Conservation (phyloP, 305 asterid species). For the Solanum aculeatissimum region DNA sequence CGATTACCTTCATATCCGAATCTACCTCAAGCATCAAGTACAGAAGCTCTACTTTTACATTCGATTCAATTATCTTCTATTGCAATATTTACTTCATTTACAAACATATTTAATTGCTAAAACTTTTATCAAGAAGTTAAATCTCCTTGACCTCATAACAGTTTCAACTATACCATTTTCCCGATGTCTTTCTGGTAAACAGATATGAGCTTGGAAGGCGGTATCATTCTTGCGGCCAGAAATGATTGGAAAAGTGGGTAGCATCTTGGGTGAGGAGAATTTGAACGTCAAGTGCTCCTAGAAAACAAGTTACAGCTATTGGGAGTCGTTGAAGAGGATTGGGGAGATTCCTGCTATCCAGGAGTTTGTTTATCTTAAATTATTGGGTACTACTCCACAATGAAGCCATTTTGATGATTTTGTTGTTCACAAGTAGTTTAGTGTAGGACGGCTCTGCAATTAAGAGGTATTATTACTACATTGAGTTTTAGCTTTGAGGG, state of each 20-base stretch:
- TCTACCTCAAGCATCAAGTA: too few relatives aligned
- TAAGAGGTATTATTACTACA: background rate
- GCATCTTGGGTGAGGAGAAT: conserved; percentile 64
- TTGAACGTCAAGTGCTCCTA: conserved; percentile 36
- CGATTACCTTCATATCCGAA: too few relatives aligned
- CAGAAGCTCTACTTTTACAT: too few relatives aligned
- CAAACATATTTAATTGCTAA: too few relatives aligned
- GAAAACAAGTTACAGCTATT: too few relatives aligned
- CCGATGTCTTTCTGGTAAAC: conserved; percentile 5
- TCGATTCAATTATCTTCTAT: too few relatives aligned
- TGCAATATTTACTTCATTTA: too few relatives aligned
- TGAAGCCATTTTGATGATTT: background rate
- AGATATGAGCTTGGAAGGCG: conserved; percentile 86
- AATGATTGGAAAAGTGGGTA: conserved; percentile 80
- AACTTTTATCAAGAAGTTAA: too few relatives aligned
- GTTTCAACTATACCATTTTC: too few relatives aligned
- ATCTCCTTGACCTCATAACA: too few relatives aligned
- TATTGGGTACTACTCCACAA: too few relatives aligned
- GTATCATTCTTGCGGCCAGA: conserved; percentile 80
- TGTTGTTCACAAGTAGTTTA: background rate
- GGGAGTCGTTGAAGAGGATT: too few relatives aligned
- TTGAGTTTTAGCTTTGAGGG: background rate
- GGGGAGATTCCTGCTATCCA: background rate
- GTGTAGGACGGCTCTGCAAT: background rate
- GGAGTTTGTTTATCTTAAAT: conserved; percentile 34